These are phyloP conservation scores for Endogone sp. DNA, from an alignment of 192 early-diverging fungal species.

Conservation along the genomic window DNA sequence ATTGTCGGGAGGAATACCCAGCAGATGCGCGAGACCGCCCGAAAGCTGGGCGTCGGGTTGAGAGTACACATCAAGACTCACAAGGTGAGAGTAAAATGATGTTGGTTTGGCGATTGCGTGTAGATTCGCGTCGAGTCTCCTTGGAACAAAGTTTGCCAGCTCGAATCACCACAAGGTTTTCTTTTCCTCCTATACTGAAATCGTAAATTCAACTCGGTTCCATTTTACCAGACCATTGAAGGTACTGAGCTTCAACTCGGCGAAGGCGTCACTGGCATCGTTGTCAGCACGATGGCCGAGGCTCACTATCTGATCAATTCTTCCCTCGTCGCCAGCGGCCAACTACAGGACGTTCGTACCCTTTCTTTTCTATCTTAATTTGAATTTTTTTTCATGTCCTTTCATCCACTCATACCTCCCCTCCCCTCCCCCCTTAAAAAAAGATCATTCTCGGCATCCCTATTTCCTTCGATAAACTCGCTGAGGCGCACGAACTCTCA, in stretches of 20 bases:
- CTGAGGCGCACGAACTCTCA: slow-evolving; percentile 14
- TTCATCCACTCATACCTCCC: background rate
- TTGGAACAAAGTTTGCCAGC: too few relatives aligned
- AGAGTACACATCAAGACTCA: slow-evolving; percentile 33
- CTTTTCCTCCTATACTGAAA: too few relatives aligned
- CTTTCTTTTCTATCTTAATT: background rate
- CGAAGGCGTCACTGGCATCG: slow-evolving; percentile 16
- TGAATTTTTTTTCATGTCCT: background rate
- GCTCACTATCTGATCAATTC: slow-evolving; percentile 26
- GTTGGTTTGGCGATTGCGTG: too few relatives aligned
- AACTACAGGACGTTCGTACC: slow-evolving; percentile 20
- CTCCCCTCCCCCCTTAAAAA: too few relatives aligned
- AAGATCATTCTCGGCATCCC: slow-evolving; percentile 24
- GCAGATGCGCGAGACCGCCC: slow-evolving; percentile 7
- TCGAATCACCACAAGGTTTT: too few relatives aligned
- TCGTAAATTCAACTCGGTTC: background rate
- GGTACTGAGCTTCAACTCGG: slow-evolving; percentile 21
- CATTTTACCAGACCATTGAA: slow-evolving; percentile 26
- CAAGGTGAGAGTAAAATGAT: too few relatives aligned
- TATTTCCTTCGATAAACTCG: slow-evolving; percentile 25
- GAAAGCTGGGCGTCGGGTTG: slow-evolving; percentile 13
- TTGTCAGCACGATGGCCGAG: slow-evolving; percentile 30
- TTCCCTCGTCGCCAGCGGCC: slow-evolving; percentile 8
- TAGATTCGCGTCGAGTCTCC: too few relatives aligned
- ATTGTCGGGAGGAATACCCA: slow-evolving; percentile 20